These are phyloP conservation scores for Omphalotus guepiniiformis DNA, from an alignment of 768 basidiomycete genomes.

Conservation along the genomic window DNA sequence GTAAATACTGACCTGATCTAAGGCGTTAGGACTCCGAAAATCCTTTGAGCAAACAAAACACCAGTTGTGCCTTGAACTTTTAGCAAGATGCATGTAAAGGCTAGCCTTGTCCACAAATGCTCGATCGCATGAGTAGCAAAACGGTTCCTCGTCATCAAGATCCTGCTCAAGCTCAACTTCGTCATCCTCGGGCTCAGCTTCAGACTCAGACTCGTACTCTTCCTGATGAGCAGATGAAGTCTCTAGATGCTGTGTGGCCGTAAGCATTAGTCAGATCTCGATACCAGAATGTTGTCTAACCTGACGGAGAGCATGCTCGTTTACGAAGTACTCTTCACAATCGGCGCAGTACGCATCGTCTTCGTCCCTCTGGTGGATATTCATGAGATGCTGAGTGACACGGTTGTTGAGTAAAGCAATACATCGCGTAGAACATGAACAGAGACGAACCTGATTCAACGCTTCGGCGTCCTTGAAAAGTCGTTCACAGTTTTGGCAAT, in stretches of 20 bases:
- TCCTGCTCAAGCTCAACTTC: conserved; percentile 4
- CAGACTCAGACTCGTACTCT: background rate
- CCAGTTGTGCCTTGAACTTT: conserved; percentile 26
- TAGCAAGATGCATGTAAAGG: conserved; percentile 19
- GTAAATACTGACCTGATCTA: conserved; percentile 16
- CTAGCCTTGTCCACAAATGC: conserved; percentile 15
- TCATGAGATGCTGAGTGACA: background rate
- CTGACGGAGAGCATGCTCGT: background rate
- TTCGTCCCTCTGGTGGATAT: too few relatives aligned
- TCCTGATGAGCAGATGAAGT: too few relatives aligned
- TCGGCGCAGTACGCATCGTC: background rate
- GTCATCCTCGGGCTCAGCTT: conserved; percentile 9
- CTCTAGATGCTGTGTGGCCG: too few relatives aligned
- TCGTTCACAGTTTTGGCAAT: conserved; percentile 16
- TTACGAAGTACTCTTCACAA: background rate
- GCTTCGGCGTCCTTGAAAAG: conserved; percentile 13
- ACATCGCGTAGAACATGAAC: background rate
- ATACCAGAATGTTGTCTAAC: too few relatives aligned
- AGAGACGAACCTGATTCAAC: conserved; percentile 12
- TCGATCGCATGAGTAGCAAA: conserved; percentile 21
- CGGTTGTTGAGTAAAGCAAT: background rate
- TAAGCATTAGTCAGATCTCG: too few relatives aligned
- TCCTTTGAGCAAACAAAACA: conserved; percentile 29
- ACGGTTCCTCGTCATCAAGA: conserved; percentile 11
- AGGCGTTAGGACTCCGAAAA: conserved; percentile 18